Percentiles rank a stretch among this genome's conserved stretches.
Conservation (phyloP, 2,329 filamentous ascomycete genomes). For the Phyllosticta citrichinensis region DNA sequence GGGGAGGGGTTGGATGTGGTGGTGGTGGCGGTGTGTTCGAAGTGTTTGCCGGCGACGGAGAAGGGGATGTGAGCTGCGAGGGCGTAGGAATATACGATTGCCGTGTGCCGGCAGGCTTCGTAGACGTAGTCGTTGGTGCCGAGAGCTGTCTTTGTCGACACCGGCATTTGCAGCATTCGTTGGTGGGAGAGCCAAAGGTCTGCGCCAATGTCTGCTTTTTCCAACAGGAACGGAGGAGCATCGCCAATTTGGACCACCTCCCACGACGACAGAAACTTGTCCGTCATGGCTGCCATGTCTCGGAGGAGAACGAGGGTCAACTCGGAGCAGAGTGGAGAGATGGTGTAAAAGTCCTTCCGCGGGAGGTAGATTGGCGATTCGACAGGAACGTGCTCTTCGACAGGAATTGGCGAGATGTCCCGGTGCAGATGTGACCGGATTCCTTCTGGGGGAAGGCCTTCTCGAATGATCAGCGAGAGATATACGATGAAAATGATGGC, state of each 20-base stretch:
- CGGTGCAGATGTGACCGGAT: not conserved
- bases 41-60: constrained; percentile 3
- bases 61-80: constrained; percentile 7
- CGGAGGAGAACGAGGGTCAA: constrained; percentile 1
- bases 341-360: constrained; percentile 6
- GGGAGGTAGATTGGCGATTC: constrained; percentile 9
- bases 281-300: constrained; percentile 6
- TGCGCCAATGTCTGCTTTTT: not conserved
- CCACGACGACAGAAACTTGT: constrained; percentile 3
- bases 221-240: not conserved
- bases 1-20: not conserved
- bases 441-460: not conserved
- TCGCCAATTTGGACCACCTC: not conserved
- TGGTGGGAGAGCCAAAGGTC: constrained; percentile 4
- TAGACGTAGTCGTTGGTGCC: constrained; percentile 2
- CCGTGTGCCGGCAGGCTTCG: constrained; percentile 8
- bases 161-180: constrained; percentile 1
- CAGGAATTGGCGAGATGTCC: not conserved
- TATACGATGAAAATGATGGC: not conserved
- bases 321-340: not conserved
- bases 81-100: constrained; percentile 8
- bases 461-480: not conserved
- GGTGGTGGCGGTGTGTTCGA: not conserved
- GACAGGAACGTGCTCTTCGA: not conserved
- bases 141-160: not conserved